phyloP scores from a whole-genome alignment of 495 filamentous ascomycete genomes.

The Penicillium riverlandense region DNA sequence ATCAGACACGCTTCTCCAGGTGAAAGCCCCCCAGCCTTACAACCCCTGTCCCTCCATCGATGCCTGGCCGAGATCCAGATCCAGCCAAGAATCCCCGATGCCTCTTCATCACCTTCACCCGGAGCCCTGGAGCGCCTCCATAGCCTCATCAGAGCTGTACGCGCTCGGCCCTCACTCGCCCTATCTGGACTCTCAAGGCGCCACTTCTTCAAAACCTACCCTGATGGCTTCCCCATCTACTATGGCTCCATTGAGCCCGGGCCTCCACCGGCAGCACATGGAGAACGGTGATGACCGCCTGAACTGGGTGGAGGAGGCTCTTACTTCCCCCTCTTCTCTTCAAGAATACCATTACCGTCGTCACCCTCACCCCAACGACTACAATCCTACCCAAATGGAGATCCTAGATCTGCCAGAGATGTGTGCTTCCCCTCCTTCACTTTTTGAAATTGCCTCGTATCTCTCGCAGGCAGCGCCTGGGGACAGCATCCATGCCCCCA shows the following conservation, averaged over 20 bases:
- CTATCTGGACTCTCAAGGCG: too few relatives aligned
- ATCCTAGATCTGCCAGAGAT: too few relatives aligned
- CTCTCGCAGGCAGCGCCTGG: conserved; percentile 7
- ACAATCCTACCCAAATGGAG: not conserved
- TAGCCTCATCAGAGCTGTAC: not conserved
- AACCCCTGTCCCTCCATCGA: conserved; percentile 9
- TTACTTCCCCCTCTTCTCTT: not conserved
- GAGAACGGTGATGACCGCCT: too few relatives aligned
- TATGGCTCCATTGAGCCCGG: not conserved
- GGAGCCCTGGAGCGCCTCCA: conserved; percentile 1
- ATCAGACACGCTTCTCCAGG: conserved; percentile 7
- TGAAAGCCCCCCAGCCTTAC: conserved; percentile 7
- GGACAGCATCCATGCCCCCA: not conserved
- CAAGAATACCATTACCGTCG: not conserved
- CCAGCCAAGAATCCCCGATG: conserved; percentile 11
- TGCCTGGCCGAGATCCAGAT: conserved; percentile 21
- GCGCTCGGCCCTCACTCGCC: not conserved
- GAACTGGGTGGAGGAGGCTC: too few relatives aligned
- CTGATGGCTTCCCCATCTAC: not conserved
- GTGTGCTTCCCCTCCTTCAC: conserved; percentile 7
- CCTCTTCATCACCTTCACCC: conserved; percentile 10
- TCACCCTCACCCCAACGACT: not conserved
- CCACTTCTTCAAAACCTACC: not conserved
- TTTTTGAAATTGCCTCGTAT: conserved; percentile 15
- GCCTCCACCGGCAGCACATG: not conserved